A percentile compares a stretch with the other conserved stretches of the same genome.
Conservation (phyloP, 176 grass and related monocot genomes). For the Typha latifolia region DNA sequence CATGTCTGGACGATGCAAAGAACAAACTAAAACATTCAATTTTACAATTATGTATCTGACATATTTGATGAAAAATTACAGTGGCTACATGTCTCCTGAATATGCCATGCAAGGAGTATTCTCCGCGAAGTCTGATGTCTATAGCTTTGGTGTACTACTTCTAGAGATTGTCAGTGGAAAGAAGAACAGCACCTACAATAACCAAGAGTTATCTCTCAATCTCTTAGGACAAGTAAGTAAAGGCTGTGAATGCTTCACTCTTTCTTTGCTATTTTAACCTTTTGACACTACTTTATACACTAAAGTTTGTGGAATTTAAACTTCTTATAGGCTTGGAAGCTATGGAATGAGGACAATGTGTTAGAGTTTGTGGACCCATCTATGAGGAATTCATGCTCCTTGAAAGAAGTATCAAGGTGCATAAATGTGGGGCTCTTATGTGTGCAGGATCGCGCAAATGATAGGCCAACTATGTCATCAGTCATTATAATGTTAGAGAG, state of each 20-base stretch:
- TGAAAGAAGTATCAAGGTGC: conserved; percentile 32
- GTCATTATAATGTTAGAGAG: conserved; percentile 46
- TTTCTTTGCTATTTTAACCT: conserved; percentile 5
- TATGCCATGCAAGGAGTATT: conserved; percentile 43
- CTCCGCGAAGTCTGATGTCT: conserved; percentile 36
- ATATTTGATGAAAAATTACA: background rate
- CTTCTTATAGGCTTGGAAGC: conserved; percentile 33
- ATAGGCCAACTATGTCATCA: conserved; percentile 38
- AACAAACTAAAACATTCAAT: no score
- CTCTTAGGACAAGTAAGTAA: conserved; percentile 50
- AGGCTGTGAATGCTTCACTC: background rate
- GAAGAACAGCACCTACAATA: conserved; percentile 31
- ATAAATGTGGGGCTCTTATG: conserved; percentile 58
- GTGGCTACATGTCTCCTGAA: conserved; percentile 48
- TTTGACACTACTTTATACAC: background rate
- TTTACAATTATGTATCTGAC: no score
- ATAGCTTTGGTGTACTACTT: conserved; percentile 28
- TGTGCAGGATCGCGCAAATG: conserved; percentile 41
- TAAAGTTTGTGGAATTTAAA: background rate
- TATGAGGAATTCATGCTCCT: conserved; percentile 13
- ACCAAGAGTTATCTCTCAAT: conserved; percentile 33
- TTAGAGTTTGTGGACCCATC: conserved; percentile 26
- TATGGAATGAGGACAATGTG: conserved; percentile 42
- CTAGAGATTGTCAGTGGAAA: conserved; percentile 47
- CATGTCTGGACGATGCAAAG: no score